Percentiles rank a stretch among this genome's conserved stretches.
These are phyloP conservation scores for Phellopilus nigrolimitatus DNA, from an alignment of 1,284 basidiomycete species.

Conservation along the genomic window DNA sequence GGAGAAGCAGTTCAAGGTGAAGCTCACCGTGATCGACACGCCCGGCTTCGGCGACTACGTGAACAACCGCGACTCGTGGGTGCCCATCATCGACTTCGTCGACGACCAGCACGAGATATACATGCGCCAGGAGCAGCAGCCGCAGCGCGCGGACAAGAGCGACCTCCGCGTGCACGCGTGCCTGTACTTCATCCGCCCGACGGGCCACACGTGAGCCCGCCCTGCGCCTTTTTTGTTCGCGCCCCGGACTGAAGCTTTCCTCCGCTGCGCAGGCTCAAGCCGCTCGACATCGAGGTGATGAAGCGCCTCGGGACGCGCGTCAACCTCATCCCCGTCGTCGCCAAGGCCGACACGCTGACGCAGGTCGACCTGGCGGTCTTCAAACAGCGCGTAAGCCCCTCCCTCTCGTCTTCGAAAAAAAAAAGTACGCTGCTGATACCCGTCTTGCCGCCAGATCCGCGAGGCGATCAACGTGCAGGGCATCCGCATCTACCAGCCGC, in stretches of 20 bases:
- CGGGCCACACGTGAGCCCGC: conserved; percentile 83
- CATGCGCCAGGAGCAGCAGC: conserved; percentile 99
- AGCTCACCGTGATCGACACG: conserved; percentile 97
- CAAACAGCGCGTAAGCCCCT: conserved; percentile 81
- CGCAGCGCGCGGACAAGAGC: conserved; percentile 87
- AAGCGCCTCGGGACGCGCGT: conserved; percentile 94
- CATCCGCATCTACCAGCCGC: conserved; percentile 93
- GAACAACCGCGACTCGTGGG: conserved; percentile 99
- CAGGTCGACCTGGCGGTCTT: conserved; percentile 88
- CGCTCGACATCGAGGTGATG: conserved; percentile 99
- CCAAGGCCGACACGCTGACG: conserved; percentile 95
- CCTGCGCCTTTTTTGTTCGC: conserved; percentile 2
- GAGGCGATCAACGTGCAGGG: conserved; percentile 89
- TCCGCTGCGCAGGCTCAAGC: conserved; percentile 83
- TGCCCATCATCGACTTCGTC: conserved; percentile 97
- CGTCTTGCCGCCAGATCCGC: conserved; percentile 56
- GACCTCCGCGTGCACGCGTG: conserved; percentile 97
- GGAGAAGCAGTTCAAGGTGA: conserved; percentile 99
- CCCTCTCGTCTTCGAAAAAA: conserved; percentile 14
- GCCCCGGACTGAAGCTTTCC: conserved; percentile 12
- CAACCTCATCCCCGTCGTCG: conserved; percentile 96
- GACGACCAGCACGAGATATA: conserved; percentile 99
- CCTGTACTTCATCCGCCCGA: conserved; percentile 95
- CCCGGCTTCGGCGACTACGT: conserved; percentile 99
- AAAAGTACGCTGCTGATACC: conserved; percentile 13